Percentiles rank a stretch among this genome's conserved stretches.
Conservation (phyloP, 2,329 filamentous ascomycete genomes). For the Lecanicillium sp. region DNA sequence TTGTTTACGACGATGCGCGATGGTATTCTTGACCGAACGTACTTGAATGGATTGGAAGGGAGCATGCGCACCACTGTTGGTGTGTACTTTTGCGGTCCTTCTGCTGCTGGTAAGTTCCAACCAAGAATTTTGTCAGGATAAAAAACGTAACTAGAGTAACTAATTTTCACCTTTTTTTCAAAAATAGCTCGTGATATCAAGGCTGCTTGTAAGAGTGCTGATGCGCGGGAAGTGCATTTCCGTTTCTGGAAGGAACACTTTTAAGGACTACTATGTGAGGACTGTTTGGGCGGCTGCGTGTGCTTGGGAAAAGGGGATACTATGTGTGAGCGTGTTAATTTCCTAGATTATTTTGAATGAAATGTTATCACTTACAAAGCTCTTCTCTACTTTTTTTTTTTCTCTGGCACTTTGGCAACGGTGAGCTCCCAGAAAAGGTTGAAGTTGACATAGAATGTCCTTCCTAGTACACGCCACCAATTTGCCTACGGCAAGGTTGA, state of each 20-base stretch:
- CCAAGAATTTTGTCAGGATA: no score
- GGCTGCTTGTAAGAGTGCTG: slow-evolving; percentile 66
- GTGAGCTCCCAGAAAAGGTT: no score
- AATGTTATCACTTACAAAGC: no score
- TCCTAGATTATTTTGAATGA: neutral
- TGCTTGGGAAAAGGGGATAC: neutral
- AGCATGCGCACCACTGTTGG: slow-evolving; percentile 77
- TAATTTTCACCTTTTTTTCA: no score
- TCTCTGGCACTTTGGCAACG: no score
- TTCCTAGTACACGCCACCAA: no score
- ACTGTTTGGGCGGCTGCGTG: slow-evolving; percentile 13
- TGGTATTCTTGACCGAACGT: slow-evolving; percentile 76
- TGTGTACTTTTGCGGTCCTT: slow-evolving; percentile 96
- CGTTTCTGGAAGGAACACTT: slow-evolving; percentile 99
- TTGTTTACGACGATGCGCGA: slow-evolving; percentile 80
- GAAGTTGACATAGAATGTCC: no score
- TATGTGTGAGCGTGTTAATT: neutral
- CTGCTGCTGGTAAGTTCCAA: slow-evolving; percentile 46
- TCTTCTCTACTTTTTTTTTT: no score
- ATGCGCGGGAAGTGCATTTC: slow-evolving; percentile 75
- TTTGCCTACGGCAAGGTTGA: no score
- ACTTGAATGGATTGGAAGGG: slow-evolving; percentile 73
- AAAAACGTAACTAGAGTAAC: no score
- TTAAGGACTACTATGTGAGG: no score
- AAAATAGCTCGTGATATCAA: slow-evolving; percentile 73